Conservation (phyloP, 1,284 basidiomycete species). For the Veloboletus limbatus region DNA sequence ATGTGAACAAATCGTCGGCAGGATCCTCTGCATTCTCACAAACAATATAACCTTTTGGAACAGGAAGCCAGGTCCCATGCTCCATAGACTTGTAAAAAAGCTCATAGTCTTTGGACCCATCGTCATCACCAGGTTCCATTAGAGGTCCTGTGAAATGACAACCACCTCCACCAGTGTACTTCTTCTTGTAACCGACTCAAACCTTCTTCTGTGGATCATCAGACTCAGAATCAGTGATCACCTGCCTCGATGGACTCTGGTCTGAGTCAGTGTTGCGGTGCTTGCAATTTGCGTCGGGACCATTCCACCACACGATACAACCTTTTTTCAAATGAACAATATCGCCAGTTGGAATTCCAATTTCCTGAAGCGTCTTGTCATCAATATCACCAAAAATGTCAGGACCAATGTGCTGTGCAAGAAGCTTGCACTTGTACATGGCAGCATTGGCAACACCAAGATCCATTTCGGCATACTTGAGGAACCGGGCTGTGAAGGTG, state of each 20-base stretch:
- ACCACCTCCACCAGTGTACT: not conserved
- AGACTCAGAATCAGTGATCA: no score
- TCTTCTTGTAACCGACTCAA: not conserved
- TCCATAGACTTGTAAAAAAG: no score
- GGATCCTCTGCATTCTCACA: no score
- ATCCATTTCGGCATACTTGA: slow-evolving; percentile 8
- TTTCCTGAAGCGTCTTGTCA: not conserved
- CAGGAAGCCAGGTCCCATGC: no score
- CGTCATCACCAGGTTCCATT: not conserved
- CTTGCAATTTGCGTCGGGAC: slow-evolving; percentile 13
- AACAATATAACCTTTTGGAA: no score
- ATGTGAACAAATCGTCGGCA: no score
- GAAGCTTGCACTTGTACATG: slow-evolving; percentile 4
- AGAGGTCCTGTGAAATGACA: not conserved
- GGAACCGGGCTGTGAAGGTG: no score
- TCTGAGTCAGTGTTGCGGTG: not conserved
- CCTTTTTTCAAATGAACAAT: slow-evolving; percentile 15
- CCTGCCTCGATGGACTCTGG: no score
- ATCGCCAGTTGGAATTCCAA: slow-evolving; percentile 9
- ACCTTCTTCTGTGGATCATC: not conserved
- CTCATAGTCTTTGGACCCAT: not conserved
- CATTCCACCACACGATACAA: slow-evolving; percentile 12
- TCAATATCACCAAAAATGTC: slow-evolving; percentile 10
- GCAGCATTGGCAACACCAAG: slow-evolving; percentile 7
- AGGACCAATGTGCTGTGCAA: slow-evolving; percentile 12